Evolutionary conservation across 2,329 filamentous ascomycete genomes (phyloP).

Genomic region (Aspergillus phoenicis): DNA sequence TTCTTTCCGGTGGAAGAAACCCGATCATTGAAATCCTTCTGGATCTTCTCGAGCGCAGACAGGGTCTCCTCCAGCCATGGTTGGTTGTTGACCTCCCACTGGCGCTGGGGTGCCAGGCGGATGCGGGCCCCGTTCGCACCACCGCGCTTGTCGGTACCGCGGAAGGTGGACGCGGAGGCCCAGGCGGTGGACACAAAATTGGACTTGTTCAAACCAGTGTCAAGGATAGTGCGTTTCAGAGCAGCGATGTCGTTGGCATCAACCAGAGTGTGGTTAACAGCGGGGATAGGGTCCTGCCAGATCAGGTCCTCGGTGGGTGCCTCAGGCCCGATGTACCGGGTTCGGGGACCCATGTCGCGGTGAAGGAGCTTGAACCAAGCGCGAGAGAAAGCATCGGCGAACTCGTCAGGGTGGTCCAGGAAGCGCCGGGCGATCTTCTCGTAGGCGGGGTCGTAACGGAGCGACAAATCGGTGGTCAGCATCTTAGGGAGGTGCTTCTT

Average conservation of each 20-base stretch:
- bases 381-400: conserved; percentile 68
- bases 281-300: conserved; percentile 75
- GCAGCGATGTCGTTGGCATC: conserved; percentile 64
- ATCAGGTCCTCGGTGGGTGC: conserved; percentile 68
- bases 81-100: conserved; percentile 77
- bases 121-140: conserved; percentile 81
- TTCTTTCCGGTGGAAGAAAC: conserved; percentile 60
- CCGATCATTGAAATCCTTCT: conserved; percentile 64
- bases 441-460: conserved; percentile 71
- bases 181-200: conserved; percentile 69
- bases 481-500: conserved; percentile 76
- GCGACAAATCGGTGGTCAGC: conserved; percentile 73
- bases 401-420: conserved; percentile 68
- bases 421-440: conserved; percentile 75
- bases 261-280: conserved; percentile 59
- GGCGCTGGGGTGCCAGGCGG: conserved; percentile 69
- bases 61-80: conserved; percentile 65
- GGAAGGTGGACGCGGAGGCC: conserved; percentile 72
- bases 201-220: conserved; percentile 60
- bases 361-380: conserved; percentile 86
- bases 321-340: conserved; percentile 74
- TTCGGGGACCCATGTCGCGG: conserved; percentile 73
- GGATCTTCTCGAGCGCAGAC: conserved; percentile 62
- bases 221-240: conserved; percentile 70
- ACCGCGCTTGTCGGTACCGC: conserved; percentile 76